Evolutionary conservation across 2,329 filamentous ascomycete species (phyloP), one percentile per base, ranked within the genome.

Genomic region (Metarhizium guizhouense): DNA sequence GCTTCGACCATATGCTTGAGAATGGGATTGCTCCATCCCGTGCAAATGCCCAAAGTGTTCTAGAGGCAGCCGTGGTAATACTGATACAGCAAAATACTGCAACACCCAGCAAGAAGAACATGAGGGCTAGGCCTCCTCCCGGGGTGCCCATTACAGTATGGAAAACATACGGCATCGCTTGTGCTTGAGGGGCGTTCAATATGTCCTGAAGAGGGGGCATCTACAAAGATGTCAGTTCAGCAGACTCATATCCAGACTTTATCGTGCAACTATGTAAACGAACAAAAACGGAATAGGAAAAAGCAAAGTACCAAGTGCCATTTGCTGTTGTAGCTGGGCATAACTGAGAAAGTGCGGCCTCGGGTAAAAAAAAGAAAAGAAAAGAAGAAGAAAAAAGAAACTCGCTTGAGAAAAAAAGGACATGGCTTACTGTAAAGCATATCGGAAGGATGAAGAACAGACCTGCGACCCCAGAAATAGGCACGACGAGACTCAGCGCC

Each of bases 31-130:
- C 80, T 45, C 76, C 76, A 61, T 84, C 80, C 58, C 81, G 76
- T 40, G 81, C 77, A 60, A 84, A 83, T 0, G 80, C 81, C 78
- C 80, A 85, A 7, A 77, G 81, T 61, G 76, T 80, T 16, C 82
- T 75, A 7, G 80, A 83, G 0, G 81, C 75, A 10, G 81, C 80
- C 6, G 81, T 81, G 0, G 80, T 83, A 68, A 82, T 83, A 18
- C 78, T 78, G 20, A 82, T 76, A 52, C 79, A 81, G 64, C 81
- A 83, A 64, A 83, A 76, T 48, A 84, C 65, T 18, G 77, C 81
- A 54, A 84, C 76, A 40, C 83, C 72, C 50, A 83, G 72, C 36
- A 84, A 71, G 1, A 81, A 77, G 2, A 81, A 63, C 18, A 76
- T 74, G 6, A 83, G 68, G 11, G 68, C 76, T 16, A 83, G 74